These are phyloP conservation scores for Penicillium dipodomyicola DNA, from an alignment of 495 filamentous ascomycete genomes.

Conservation along the genomic window DNA sequence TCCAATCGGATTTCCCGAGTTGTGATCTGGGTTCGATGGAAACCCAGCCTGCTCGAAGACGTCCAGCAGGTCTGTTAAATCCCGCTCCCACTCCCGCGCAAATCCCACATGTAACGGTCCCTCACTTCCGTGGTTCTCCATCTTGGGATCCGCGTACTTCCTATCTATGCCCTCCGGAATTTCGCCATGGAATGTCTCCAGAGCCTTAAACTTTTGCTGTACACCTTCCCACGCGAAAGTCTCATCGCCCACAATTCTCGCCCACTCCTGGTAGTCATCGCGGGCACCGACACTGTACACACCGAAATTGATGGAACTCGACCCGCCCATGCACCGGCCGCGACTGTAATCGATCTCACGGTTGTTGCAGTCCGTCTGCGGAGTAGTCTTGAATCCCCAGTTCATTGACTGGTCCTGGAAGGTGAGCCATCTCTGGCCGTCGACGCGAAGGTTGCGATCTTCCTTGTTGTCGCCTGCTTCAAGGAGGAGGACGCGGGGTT, in stretches of 20 bases:
- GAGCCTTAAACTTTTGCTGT: conserved; percentile 40
- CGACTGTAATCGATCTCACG: conserved; percentile 52
- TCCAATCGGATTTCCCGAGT: conserved; percentile 56
- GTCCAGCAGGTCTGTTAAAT: conserved; percentile 40
- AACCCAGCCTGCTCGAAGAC: conserved; percentile 42
- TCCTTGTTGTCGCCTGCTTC: conserved; percentile 53
- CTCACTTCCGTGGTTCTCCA: conserved; percentile 43
- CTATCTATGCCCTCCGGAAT: conserved; percentile 36
- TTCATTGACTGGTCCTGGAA: conserved; percentile 48
- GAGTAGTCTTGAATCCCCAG: conserved; percentile 55
- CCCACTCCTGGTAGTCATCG: conserved; percentile 58
- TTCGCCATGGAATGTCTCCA: conserved; percentile 51
- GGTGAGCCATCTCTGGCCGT: conserved; percentile 47
- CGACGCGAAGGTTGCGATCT: conserved; percentile 44
- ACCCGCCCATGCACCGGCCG: conserved; percentile 58
- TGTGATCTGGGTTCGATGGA: conserved; percentile 50
- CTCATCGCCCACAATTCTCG: conserved; percentile 32
- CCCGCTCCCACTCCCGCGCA: conserved; percentile 44
- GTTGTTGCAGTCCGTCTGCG: conserved; percentile 45
- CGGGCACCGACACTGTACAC: conserved; percentile 52
- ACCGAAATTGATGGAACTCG: conserved; percentile 59
- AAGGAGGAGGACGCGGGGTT: conserved; percentile 49
- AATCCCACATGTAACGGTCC: conserved; percentile 49
- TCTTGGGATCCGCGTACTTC: conserved; percentile 26
- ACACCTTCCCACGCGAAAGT: conserved; percentile 46